These are phyloP conservation scores for Xylaria longipes DNA, from an alignment of 495 filamentous ascomycete genomes.

Conservation along the genomic window DNA sequence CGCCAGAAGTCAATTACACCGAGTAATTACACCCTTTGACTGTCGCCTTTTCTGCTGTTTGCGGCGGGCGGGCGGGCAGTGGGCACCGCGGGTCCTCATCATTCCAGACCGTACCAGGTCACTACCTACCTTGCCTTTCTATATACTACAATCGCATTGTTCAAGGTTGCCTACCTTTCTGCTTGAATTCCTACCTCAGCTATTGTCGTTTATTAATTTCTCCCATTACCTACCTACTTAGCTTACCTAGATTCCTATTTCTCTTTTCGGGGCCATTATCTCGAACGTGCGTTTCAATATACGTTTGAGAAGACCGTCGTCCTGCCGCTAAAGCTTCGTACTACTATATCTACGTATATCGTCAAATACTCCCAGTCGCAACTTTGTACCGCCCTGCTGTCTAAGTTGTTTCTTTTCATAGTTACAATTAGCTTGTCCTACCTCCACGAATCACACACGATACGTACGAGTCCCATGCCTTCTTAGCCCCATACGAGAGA, in stretches of 20 bases:
- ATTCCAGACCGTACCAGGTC: background rate
- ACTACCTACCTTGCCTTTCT: background rate
- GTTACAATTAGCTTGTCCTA: slow-evolving; percentile 1
- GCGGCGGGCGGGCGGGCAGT: background rate
- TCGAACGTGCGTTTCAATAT: background rate
- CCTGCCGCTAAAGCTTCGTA: background rate
- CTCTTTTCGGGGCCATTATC: background rate
- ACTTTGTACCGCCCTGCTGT: background rate
- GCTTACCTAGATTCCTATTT: background rate
- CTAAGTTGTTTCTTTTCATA: background rate
- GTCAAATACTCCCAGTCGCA: background rate
- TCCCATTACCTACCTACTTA: background rate
- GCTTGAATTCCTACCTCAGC: background rate
- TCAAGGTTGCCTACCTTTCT: background rate
- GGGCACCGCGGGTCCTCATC: background rate
- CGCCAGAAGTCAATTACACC: background rate
- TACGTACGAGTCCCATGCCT: slow-evolving; percentile 27
- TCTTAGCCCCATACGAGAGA: slow-evolving; percentile 19
- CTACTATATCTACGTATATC: background rate
- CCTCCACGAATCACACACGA: background rate
- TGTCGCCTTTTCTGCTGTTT: background rate
- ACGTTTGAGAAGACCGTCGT: background rate
- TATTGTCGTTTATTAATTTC: background rate
- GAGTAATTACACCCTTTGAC: background rate
- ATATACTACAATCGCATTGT: slow-evolving; percentile 5